A percentile compares a stretch with the other conserved stretches of the same genome.
Evolutionary conservation across 345 rosid species (phyloP).

Genomic region (Eucalyptus erythrocorys): DNA sequence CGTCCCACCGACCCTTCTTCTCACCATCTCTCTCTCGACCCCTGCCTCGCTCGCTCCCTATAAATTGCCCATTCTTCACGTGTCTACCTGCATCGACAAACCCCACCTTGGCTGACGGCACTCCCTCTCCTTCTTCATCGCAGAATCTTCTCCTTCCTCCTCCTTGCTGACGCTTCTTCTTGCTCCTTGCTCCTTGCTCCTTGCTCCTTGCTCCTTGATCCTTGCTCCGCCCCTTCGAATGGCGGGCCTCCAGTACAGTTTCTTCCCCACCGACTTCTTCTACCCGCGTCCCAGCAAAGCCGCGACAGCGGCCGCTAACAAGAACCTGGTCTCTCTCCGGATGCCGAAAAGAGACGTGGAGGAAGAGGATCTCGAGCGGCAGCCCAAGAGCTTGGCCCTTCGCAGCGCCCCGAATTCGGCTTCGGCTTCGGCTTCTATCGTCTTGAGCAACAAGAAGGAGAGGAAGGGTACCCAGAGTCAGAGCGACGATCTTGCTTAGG

Average conservation of each 20-base stretch:
- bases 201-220: too few species aligned
- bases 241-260: conserved; percentile 34
- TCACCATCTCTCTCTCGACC: neutral
- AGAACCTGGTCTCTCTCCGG: neutral
- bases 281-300: neutral
- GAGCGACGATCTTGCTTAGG: neutral
- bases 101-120: neutral
- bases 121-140: neutral
- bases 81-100: neutral
- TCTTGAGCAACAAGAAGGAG: neutral
- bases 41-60: neutral
- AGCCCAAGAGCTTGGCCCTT: neutral
- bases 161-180: neutral
- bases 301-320: neutral
- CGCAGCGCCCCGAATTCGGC: neutral
- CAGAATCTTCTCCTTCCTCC: neutral
- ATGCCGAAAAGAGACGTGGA: neutral
- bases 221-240: neutral
- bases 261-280: conserved; percentile 28
- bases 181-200: neutral
- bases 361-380: neutral
- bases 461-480: neutral
- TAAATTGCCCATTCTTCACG: neutral
- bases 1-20: neutral
- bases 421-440: neutral